Percentiles rank a stretch among this genome's conserved stretches.
phyloP scores from a whole-genome alignment of 306 rosid species.

The Psophocarpus tetragonolobus region DNA sequence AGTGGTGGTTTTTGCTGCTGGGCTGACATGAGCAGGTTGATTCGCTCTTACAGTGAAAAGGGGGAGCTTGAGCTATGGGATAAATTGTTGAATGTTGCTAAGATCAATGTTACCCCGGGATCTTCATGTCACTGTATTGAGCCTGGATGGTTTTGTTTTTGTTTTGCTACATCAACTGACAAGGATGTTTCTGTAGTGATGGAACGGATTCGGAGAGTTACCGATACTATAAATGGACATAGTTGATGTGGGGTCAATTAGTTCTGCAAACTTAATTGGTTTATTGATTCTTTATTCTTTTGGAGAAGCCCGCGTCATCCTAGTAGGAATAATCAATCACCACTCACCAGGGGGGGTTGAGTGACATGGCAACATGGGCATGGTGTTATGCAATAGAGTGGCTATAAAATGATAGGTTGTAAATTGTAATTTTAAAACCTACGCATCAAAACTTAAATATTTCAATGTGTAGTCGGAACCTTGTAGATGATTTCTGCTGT shows the following conservation, averaged over 20 bases:
- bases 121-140: constrained; percentile 84
- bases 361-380: constrained; percentile 16
- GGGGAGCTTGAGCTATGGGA: constrained; percentile 98
- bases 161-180: constrained; percentile 67
- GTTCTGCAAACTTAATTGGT: constrained; percentile 23
- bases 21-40: constrained; percentile 82
- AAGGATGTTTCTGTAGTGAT: constrained; percentile 70
- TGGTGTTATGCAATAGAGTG: constrained; percentile 12
- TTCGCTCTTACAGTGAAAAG: constrained; percentile 73
- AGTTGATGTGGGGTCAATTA: constrained; percentile 42
- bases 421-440: background rate
- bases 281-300: constrained; percentile 46
- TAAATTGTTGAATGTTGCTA: constrained; percentile 72
- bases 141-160: constrained; percentile 90
- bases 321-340: constrained; percentile 11
- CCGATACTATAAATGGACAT: constrained; percentile 52
- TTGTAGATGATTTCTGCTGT: background rate
- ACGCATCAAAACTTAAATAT: background rate
- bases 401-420: constrained; percentile 5
- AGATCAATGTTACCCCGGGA: constrained; percentile 83
- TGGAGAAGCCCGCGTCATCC: constrained; percentile 22
- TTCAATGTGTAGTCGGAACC: background rate
- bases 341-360: constrained; percentile 6
- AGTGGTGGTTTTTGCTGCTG: constrained; percentile 87
- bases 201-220: constrained; percentile 69